Base-by-base conservation (phyloP, 2,329 filamentous ascomycete genomes). In the Aspergillus brunneoviolaceus region DNA sequence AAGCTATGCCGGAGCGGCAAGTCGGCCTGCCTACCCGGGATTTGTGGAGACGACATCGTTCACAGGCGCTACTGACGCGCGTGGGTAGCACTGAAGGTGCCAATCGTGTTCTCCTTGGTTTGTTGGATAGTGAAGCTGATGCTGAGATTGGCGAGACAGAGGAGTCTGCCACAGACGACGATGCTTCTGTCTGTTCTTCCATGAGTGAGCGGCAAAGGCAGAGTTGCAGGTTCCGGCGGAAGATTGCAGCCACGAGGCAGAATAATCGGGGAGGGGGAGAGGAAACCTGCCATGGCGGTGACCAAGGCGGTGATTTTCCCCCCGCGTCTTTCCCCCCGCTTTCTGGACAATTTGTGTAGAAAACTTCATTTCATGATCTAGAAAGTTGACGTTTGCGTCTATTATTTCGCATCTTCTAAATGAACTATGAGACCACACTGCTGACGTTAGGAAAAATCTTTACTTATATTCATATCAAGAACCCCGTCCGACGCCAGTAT, bases 41-140 rank as follows among this genome's bases (percentile, higher is more conserved):
- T 63, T 74, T 74, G 58, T 75, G 70, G 55, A 62, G 72, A 45
- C 65, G 70, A 54, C 64, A 74, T 63, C 68, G 63, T 61, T 68
- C 69, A 55, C 65, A 75, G 0, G 73, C 72, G 45, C 59, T 69
- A 53, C 67, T 72, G 50, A 71, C 68, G 55, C 68, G 67, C 12
- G 68, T 70, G 5, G 70, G 70, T 49, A 65, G 51, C 4, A 52
- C 31, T 16, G 33, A 27, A 10, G 31, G 51, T 4, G 33, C 19
- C 19, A 52, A 23, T 27, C 50, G 39, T 19, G 39, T 5, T 45
- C n/a, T 12, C 16, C 39, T 45, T 9, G 39, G 6, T n/a, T 19
- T 45, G 6, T 12, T n/a, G 16, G 2, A 9, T 9, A 19, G 39
- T 45, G 39, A 19, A 7, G 14, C 7, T 45, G 39, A 45, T 7